Conservation (phyloP, 139 green algal genomes). For the Trebouxia sp. region DNA sequence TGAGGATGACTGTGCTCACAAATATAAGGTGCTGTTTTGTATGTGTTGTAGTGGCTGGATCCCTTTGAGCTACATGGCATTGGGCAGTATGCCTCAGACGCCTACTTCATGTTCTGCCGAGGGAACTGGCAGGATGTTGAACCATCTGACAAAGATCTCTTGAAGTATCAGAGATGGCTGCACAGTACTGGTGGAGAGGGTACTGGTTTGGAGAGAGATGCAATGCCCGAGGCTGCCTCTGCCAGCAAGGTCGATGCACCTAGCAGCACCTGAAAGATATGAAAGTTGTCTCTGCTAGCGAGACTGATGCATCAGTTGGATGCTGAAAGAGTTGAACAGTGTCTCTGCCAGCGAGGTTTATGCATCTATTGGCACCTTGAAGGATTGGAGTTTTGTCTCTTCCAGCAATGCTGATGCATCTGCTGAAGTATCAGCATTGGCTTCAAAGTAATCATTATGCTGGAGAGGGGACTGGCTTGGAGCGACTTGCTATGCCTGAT, state of each 20-base stretch:
- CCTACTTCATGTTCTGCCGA: conserved; percentile 90
- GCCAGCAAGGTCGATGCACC: neutral
- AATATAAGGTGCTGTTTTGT: neutral
- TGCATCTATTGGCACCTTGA: too few relatives aligned
- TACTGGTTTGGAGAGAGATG: conserved; percentile 43
- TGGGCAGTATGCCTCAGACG: conserved; percentile 87
- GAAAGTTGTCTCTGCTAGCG: too few relatives aligned
- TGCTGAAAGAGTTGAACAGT: too few relatives aligned
- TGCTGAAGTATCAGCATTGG: too few relatives aligned
- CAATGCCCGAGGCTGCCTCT: neutral
- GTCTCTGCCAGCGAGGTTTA: too few relatives aligned
- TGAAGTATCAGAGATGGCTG: conserved; percentile 68
- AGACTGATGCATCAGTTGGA: too few relatives aligned
- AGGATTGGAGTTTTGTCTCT: too few relatives aligned
- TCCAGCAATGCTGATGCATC: too few relatives aligned
- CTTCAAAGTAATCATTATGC: too few relatives aligned
- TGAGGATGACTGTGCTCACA: neutral
- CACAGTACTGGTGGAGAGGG: conserved; percentile 58
- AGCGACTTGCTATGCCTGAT: too few relatives aligned
- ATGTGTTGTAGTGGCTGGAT: conserved; percentile 69
- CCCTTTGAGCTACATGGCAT: conserved; percentile 81
- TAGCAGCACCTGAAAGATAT: neutral
- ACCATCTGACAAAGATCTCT: conserved; percentile 61
- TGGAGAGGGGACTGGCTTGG: too few relatives aligned
- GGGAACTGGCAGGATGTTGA: conserved; percentile 61